phyloP scores from a whole-genome alignment of 208 protist genomes.

The Naegleria fowleri region DNA sequence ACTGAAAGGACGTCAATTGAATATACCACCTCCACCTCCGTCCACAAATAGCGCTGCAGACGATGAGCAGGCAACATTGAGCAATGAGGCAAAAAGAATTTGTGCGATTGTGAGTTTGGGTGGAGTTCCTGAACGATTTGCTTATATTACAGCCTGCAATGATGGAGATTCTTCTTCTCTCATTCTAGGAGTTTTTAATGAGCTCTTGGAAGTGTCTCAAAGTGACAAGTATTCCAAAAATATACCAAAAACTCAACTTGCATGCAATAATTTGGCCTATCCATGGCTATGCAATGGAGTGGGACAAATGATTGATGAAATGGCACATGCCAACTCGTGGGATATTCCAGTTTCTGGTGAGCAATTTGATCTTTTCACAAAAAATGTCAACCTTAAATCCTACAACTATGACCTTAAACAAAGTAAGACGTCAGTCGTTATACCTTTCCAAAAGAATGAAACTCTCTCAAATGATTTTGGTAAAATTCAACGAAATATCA shows the following conservation, averaged over 20 bases:
- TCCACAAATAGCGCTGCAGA: not conserved
- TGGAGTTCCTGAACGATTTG: not conserved
- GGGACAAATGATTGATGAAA: not conserved
- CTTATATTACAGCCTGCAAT: not conserved
- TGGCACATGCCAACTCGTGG: not conserved
- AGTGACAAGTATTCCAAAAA: not conserved
- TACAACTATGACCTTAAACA: not conserved
- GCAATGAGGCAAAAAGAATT: not conserved
- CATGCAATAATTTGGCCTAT: not conserved
- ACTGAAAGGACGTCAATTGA: not conserved
- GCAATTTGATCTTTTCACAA: not conserved
- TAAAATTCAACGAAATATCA: not conserved
- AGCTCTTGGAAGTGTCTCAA: not conserved
- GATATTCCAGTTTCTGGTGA: not conserved
- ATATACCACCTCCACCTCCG: not conserved
- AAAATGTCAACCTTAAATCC: not conserved
- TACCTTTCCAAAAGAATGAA: not conserved
- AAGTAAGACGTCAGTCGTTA: not conserved
- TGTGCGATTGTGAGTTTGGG: constrained; percentile 9
- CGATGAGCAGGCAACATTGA: not conserved
- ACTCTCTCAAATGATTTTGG: not conserved
- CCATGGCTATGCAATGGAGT: not conserved
- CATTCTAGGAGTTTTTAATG: not conserved
- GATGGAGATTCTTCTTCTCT: not conserved
- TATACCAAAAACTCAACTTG: not conserved